Conservation (phyloP, 208 protist genomes). For the Tritrichomonas foetus region DNA sequence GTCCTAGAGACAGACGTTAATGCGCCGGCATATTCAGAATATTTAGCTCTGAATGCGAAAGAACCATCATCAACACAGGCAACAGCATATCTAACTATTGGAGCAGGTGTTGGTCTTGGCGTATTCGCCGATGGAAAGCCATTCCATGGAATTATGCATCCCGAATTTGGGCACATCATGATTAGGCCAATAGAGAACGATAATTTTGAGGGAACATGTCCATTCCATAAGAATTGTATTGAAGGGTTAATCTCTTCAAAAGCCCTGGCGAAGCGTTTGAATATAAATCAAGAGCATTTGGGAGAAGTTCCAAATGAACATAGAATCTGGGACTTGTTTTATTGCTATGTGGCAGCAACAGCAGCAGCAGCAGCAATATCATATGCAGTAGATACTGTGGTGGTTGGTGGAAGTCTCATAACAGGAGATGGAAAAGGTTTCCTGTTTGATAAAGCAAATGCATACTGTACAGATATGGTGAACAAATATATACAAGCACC, state of each 20-base stretch:
- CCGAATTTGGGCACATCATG: constrained; percentile 63
- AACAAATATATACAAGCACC: neutral
- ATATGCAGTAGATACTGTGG: constrained; percentile 40
- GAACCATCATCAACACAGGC: constrained; percentile 41
- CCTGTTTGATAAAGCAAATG: neutral
- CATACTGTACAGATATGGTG: neutral
- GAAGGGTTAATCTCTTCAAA: constrained; percentile 60
- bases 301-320: constrained; percentile 55
- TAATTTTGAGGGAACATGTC: constrained; percentile 59
- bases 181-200: constrained; percentile 47
- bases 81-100: constrained; percentile 65
- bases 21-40: constrained; percentile 18
- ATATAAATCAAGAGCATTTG: constrained; percentile 43
- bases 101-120: constrained; percentile 66
- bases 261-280: constrained; percentile 57
- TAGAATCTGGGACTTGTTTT: constrained; percentile 57
- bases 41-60: neutral
- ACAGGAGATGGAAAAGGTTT: neutral
- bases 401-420: constrained; percentile 45
- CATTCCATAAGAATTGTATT: constrained; percentile 64
- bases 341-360: constrained; percentile 44
- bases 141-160: constrained; percentile 64
- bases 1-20: neutral
- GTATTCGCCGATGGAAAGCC: constrained; percentile 54
- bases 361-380: constrained; percentile 32